A percentile compares a stretch with the other conserved stretches of the same genome.
phyloP scores from a whole-genome alignment of 228 moss, liverwort and hornwort genomes.

The Sphagnum magellanicum region DNA sequence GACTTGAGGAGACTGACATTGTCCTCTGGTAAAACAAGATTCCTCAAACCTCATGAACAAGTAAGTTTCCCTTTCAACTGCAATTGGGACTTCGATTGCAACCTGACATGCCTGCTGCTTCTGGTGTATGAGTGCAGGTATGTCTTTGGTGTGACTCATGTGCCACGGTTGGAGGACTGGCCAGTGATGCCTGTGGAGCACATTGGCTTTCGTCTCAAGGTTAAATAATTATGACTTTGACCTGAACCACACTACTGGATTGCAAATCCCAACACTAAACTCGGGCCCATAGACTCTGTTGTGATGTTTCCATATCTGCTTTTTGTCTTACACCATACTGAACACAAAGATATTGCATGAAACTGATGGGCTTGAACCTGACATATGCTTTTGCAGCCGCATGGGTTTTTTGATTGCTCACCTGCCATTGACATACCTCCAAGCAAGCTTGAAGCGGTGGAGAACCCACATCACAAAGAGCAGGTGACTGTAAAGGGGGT shows the following conservation, averaged over 20 bases:
- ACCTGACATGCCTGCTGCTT: not conserved
- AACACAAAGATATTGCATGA: not conserved
- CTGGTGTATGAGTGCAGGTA: slow-evolving; percentile 38
- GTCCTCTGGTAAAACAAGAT: slow-evolving; percentile 63
- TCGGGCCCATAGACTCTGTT: not conserved
- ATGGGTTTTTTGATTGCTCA: slow-evolving; percentile 93
- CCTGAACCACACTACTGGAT: not conserved
- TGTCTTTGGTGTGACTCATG: slow-evolving; percentile 84
- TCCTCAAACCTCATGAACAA: too few species aligned
- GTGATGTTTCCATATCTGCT: not conserved
- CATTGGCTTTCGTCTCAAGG: slow-evolving; percentile 70
- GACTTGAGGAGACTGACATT: slow-evolving; percentile 86
- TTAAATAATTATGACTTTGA: slow-evolving; percentile 4
- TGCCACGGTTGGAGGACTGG: slow-evolving; percentile 92
- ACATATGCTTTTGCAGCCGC: slow-evolving; percentile 44
- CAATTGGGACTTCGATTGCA: not conserved
- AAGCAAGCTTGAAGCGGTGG: slow-evolving; percentile 35
- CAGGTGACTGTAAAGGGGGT: slow-evolving; percentile 24
- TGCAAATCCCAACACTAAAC: not conserved
- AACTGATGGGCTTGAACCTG: not conserved
- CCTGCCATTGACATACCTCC: slow-evolving; percentile 89
- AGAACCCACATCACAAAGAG: slow-evolving; percentile 14
- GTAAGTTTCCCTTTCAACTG: not conserved
- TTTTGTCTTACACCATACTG: not conserved
- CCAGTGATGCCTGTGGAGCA: slow-evolving; percentile 97